Conservation (phyloP, 768 basidiomycete species). For the Lactarius tabidus region DNA sequence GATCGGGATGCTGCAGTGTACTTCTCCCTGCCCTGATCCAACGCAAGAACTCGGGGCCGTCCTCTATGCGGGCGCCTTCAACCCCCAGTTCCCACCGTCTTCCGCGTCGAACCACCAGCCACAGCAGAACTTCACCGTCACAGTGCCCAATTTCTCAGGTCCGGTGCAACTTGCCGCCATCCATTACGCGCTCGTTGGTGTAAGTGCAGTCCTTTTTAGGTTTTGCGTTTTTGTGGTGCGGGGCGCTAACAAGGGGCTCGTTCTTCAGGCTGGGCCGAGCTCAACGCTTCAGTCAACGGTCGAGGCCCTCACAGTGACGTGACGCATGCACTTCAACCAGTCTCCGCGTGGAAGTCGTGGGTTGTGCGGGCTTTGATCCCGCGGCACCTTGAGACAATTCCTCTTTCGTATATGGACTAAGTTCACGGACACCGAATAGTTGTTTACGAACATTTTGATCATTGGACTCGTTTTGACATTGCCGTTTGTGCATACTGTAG, state of each 20-base stretch:
- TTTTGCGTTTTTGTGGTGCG: not conserved
- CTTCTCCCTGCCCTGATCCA: constrained; percentile 27
- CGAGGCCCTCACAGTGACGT: constrained; percentile 9
- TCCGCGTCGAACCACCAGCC: constrained; percentile 21
- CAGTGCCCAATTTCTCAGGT: constrained; percentile 23
- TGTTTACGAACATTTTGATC: not conserved
- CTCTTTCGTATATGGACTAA: not conserved
- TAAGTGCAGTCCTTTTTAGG: constrained; percentile 1
- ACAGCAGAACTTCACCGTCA: constrained; percentile 32
- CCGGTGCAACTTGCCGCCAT: constrained; percentile 9
- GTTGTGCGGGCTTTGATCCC: not conserved
- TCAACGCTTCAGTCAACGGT: constrained; percentile 9
- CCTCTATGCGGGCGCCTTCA: constrained; percentile 32
- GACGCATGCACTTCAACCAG: not conserved
- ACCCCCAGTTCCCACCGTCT: constrained; percentile 28
- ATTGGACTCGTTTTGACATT: not conserved
- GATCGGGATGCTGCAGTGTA: constrained; percentile 33
- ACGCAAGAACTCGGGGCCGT: constrained; percentile 30
- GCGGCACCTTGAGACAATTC: not conserved
- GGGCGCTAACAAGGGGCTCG: not conserved
- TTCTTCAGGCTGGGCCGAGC: constrained; percentile 12
- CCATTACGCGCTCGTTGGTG: constrained; percentile 18
- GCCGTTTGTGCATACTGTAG: not conserved
- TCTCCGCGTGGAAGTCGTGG: not conserved
- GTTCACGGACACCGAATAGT: not conserved